Evolutionary conservation across 2,329 filamentous ascomycete species (phyloP).

Genomic region (Biscogniauxia mediterranea): DNA sequence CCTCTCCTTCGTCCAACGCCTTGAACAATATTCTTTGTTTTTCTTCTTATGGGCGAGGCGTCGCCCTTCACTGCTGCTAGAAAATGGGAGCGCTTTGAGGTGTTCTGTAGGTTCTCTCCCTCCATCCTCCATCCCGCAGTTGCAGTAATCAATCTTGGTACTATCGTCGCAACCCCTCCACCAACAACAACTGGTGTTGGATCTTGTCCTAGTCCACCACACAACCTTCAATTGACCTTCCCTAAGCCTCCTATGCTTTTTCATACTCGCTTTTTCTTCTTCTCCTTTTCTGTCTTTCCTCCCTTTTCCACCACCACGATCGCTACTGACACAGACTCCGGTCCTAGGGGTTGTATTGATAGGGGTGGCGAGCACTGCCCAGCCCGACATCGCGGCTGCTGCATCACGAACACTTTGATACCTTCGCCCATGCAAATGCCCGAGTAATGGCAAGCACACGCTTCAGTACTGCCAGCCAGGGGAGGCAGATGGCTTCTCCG

Average conservation of each 20-base stretch:
- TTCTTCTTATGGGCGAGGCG: constrained; percentile 25
- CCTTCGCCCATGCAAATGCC: constrained; percentile 4
- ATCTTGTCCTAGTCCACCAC: not conserved
- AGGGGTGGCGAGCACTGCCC: constrained; percentile 23
- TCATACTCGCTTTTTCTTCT: not conserved
- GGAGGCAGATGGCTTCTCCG: constrained; percentile 36
- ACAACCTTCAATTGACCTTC: not conserved
- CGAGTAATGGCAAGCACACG: constrained; percentile 33
- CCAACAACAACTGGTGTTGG: not conserved
- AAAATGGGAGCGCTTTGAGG: constrained; percentile 35
- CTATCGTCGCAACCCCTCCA: not conserved
- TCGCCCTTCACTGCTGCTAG: constrained; percentile 21
- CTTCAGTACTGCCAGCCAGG: constrained; percentile 31
- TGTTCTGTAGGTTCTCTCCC: constrained; percentile 21
- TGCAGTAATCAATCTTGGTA: not conserved
- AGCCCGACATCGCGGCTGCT: constrained; percentile 17
- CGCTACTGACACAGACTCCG: constrained; percentile 5
- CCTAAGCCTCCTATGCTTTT: not conserved
- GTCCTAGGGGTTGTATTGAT: constrained; percentile 21
- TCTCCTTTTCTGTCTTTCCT: not conserved
- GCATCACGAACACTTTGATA: constrained; percentile 18
- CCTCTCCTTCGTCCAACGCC: not conserved
- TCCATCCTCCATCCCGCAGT: not conserved
- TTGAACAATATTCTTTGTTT: constrained; percentile 1
- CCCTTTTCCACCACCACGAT: not conserved